A percentile compares a stretch with the other conserved stretches of the same genome.
Conservation (phyloP, 495 filamentous ascomycete species). For the Staphylotrichum longicolle region DNA sequence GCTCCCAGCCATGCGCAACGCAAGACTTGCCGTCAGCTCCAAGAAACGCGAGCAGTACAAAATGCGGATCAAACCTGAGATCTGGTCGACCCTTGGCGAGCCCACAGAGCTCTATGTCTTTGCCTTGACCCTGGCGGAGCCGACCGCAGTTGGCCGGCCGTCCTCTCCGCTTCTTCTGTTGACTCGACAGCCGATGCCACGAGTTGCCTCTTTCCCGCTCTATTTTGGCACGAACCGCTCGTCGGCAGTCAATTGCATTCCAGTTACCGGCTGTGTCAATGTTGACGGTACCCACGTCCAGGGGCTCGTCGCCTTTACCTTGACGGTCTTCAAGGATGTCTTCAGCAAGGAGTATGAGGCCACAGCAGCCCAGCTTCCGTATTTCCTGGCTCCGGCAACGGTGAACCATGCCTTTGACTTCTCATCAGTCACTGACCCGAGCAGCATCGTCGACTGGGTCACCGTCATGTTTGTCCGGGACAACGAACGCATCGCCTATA, state of each 20-base stretch:
- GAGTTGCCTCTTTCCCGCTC: conserved; percentile 66
- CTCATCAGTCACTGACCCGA: conserved; percentile 19
- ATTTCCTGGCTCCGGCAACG: conserved; percentile 75
- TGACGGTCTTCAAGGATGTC: conserved; percentile 75
- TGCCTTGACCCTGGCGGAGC: conserved; percentile 59
- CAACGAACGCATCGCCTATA: conserved; percentile 53
- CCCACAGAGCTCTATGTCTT: conserved; percentile 62
- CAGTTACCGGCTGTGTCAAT: conserved; percentile 39
- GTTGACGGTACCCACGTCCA: conserved; percentile 44
- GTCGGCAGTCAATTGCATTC: conserved; percentile 54
- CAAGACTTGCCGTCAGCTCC: conserved; percentile 75
- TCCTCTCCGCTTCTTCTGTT: conserved; percentile 69
- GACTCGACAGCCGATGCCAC: conserved; percentile 63
- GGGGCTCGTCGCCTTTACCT: conserved; percentile 64
- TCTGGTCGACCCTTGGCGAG: conserved; percentile 61
- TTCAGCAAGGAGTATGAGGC: conserved; percentile 82
- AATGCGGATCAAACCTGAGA: conserved; percentile 74
- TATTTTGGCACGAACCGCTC: conserved; percentile 61
- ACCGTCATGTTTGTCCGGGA: conserved; percentile 52
- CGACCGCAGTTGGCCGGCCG: conserved; percentile 55
- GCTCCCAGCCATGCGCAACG: conserved; percentile 84
- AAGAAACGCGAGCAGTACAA: conserved; percentile 70
- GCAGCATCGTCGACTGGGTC: conserved; percentile 64
- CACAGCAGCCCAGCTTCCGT: conserved; percentile 64
- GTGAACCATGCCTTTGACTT: conserved; percentile 33